A percentile compares a stretch with the other conserved stretches of the same genome.
These are phyloP conservation scores for Rhizomucor pusillus DNA, from an alignment of 371 early-diverging fungal genomes.

Conservation along the genomic window DNA sequence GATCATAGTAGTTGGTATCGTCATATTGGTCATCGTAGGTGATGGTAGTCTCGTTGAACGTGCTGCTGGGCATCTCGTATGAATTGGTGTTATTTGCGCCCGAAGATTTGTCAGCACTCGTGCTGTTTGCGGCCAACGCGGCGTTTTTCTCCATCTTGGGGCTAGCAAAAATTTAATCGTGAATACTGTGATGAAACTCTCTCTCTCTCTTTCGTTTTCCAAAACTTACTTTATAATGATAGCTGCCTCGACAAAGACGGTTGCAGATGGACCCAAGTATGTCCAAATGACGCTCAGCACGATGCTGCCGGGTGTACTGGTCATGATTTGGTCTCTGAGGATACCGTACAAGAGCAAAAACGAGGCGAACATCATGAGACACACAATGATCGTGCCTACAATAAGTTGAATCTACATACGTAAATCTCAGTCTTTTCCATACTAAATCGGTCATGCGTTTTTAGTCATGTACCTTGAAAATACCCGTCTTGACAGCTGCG, in stretches of 20 bases:
- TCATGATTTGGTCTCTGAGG: constrained; percentile 23
- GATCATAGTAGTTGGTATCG: constrained; percentile 5
- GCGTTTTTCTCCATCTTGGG: constrained; percentile 14
- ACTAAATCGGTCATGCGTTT: too few relatives aligned
- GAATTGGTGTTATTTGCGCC: not conserved
- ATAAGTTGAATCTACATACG: constrained; percentile 13
- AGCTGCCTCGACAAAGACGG: constrained; percentile 22
- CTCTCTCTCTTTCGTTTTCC: not conserved
- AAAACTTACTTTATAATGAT: constrained; percentile 25
- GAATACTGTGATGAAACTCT: not conserved
- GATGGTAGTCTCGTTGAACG: not conserved
- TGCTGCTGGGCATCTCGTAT: constrained; percentile 4
- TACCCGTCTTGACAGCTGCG: constrained; percentile 35
- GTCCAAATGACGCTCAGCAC: constrained; percentile 24
- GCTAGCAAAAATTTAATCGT: not conserved
- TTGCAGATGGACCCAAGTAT: constrained; percentile 21
- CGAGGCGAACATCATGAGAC: constrained; percentile 23
- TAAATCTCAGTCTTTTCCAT: not conserved
- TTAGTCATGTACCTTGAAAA: constrained; percentile 28
- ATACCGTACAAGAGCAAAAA: constrained; percentile 28
- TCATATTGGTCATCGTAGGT: not conserved
- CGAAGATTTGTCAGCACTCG: constrained; percentile 2
- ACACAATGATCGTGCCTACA: constrained; percentile 17
- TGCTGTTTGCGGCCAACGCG: constrained; percentile 4
- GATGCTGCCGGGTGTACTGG: constrained; percentile 15